Evolutionary conservation across 2,329 filamentous ascomycete genomes (phyloP), one percentile per base, ranked within the genome.

Genomic region (Myriangium duriaei): DNA sequence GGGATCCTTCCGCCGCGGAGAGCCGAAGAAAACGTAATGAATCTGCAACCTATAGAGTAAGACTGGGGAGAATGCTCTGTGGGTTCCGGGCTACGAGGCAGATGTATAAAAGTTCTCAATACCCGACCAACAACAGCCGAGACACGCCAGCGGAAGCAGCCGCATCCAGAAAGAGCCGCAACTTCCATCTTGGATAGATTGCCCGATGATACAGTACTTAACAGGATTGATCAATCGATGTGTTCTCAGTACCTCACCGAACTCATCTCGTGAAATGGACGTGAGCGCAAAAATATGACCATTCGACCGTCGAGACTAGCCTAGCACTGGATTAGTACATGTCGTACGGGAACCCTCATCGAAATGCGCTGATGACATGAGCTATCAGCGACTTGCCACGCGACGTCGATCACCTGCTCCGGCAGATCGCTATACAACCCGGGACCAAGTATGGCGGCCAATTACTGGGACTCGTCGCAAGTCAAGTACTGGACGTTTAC

Each of bases 381-480:
- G 31, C 10, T 15, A 33, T 18, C 18, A 18, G 11, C 12, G 18
- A 7, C 9, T 4, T 5, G 15, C 15, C 21, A 7, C 16, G 28
- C 15, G 14, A 13, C 7, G 32, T 19, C 3, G 13, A 37, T 11
- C 13, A 30, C 34, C 3, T n/a, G n/a, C n/a, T n/a, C n/a, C n/a
- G n/a, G n/a, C n/a, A n/a, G n/a, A n/a, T n/a, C n/a, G n/a, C 36
- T 21, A n/a, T n/a, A n/a, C n/a, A n/a, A n/a, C n/a, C n/a, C n/a
- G n/a, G n/a, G n/a, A 37, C n/a, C 10, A 11, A 42, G 12, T 42
- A 95, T 95, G 88, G 84, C 88, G 21, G 83, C 87, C 55, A 95
- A 88, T 62, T 98, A 88, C 65, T 98, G 87, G 87, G 81, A 85
- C 47, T 96, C 91, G 39, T 91, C 85, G 16, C 91, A 98, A 63